Evolutionary conservation across 176 grass and related monocot genomes (phyloP), one percentile per base, ranked within the genome.

Genomic region (Avena sativa): DNA sequence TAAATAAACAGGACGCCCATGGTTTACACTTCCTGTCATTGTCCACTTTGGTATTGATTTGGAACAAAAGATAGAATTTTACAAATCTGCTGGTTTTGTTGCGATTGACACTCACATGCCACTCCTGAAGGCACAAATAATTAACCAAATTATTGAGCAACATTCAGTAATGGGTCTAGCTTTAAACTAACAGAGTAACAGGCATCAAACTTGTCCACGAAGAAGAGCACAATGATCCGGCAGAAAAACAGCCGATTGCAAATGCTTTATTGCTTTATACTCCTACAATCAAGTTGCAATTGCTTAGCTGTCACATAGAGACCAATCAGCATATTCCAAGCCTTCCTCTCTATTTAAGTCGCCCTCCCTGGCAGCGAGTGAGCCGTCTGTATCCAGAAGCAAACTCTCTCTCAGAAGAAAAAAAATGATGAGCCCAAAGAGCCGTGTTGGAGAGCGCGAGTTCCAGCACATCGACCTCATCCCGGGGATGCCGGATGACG

Each of bases 401-500:
- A 74, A 74, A 1, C 43, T 52, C 0, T 77, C 83, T 64, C 23
- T 19, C 5, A 7, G 3, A 75, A 74, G 17, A 36, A 25, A 23
- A 15, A 43, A 55, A 16, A 91, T 91, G 90, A 85, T 78, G 86
- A 81, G 23, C 81, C 76, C 78, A 5, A 76, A 76, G 16, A 87
- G 50, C 60, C 40, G 49, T 20, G 66, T 25, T 21, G 8, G 12
- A 19, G 74, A 53, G 3, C 30, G 2, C 36, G 43, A 0, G 1
- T 2, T 7, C 12, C 10, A 87, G 43, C 81, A 88, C 90, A 3
- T 88, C 3, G 90, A 96, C 21, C 87, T 99, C 70, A 93, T 99
- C 25, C 97, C 97, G 0, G 97, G 97, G 9, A 62, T 99, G 52
- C 94, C 97, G 4, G 83, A 99, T 71, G 94, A 99, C 74, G 87